Evolutionary conservation across 768 basidiomycete genomes (phyloP), one percentile per base, ranked within the genome.

Genomic region (Agaricus sinodeliciosus): DNA sequence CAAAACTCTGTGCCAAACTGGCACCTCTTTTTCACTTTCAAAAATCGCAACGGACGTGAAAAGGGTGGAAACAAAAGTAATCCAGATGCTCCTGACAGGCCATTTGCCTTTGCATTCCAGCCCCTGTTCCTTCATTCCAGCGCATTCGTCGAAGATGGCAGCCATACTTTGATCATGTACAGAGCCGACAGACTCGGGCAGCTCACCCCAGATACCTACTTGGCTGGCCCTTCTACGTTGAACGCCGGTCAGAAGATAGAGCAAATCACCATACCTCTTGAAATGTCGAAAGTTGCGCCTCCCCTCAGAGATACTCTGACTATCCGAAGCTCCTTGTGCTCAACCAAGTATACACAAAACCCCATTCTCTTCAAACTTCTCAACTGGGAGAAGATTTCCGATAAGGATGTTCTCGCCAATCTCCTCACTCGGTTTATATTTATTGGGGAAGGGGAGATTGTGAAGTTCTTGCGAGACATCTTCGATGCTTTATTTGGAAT

Each of bases 11-110:
- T 85, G 36, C 82, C 84, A 2, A 77, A 82, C 39, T 94, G 90
- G 82, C 95, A 97, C 63, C 69, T 98, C 12, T 97, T 95, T 76
- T 90, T 98, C 71, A 91, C 91, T 0, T 94, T 97, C 69, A 82
- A 90, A 37, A 85, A 91, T 63, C 85, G 86, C 35, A 71, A 70
- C 41, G 77, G 75, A 11, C 68, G 73, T 25, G 34, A 59, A 41
- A 65, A 67, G 13, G 19, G 39, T 13, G 37, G 44, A 19, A 61
- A 65, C 51, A 75, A 69, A 36, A 67, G 68, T 43, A 50, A 60
- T 31, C 59, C 63, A 3, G 83, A 81, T 26, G 62, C 61, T 3
- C 63, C 70, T 2, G 93, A 94, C 42, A 77, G 79, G 26, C 87
- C 92, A 0, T 97, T 94, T 59, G 95, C 93, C 1, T 96, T 95